phyloP scores from a whole-genome alignment of 2,329 filamentous ascomycete species.

The Sclerotinia glacialis region DNA sequence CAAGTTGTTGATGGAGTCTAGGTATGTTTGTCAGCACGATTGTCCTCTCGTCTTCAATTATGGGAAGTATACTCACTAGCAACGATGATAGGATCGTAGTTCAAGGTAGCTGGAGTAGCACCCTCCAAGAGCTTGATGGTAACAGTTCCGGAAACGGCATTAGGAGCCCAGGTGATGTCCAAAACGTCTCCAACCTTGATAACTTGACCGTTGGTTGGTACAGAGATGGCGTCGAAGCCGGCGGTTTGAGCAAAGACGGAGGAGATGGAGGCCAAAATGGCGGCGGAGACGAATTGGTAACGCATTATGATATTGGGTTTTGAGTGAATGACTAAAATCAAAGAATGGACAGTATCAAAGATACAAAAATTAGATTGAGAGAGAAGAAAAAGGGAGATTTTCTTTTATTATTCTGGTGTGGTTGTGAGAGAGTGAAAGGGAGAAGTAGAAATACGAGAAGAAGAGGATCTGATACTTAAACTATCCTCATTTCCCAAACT shows the following conservation, averaged over 20 bases:
- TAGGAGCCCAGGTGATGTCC: conserved; percentile 50
- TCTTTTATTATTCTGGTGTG: conserved; percentile 12
- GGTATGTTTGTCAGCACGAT: conserved; percentile 24
- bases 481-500: conserved; percentile 2
- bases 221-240: conserved; percentile 55
- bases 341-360: conserved; percentile 37
- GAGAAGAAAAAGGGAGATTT: not conserved
- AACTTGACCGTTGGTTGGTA: conserved; percentile 46
- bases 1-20: conserved; percentile 50
- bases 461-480: conserved; percentile 9
- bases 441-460: not conserved
- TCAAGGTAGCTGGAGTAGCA: conserved; percentile 45
- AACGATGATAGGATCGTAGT: conserved; percentile 44
- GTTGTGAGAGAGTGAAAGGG: not conserved
- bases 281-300: conserved; percentile 34
- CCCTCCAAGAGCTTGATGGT: conserved; percentile 57
- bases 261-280: conserved; percentile 33
- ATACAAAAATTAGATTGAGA: conserved; percentile 27
- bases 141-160: conserved; percentile 46
- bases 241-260: conserved; percentile 49
- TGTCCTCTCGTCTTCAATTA: not conserved
- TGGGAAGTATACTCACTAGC: conserved; percentile 46
- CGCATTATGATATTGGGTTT: conserved; percentile 32
- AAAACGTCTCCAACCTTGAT: conserved; percentile 50
- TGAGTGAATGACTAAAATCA: conserved; percentile 23